Base-by-base conservation (phyloP, 2,329 filamentous ascomycete species). In the Davidsoniella eucalypti region DNA sequence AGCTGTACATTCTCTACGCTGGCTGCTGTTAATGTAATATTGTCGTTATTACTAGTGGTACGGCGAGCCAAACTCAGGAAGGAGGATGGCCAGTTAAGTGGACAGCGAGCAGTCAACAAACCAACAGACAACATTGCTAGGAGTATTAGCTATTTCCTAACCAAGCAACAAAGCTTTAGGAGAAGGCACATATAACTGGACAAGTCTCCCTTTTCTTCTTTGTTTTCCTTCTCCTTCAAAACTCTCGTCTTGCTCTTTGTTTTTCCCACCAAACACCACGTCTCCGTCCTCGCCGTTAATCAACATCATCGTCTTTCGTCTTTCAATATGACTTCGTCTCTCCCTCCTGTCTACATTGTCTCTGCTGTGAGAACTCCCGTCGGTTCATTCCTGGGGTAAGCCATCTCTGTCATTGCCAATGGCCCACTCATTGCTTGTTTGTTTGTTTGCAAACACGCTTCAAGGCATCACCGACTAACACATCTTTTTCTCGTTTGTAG, bases 261-360 rank as follows among this genome's bases (percentile, higher is more conserved):
- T 40, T 45, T 39, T 44, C 52, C 23, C 46, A 29, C 41, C 43
- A 49, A 47, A 52, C 42, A 49, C 49, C 49, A 36, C 48, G 36
- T 45, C 44, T 52, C 55, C 48, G 45, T 48, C 33, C 37, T 52
- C 9, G 42, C 44, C 44, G 41, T 42, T 36, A 23, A 23, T 52
- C 37, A 44, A 50, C 21, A 45, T 17, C 39, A 33, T 12, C 29
- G 29, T 12, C 26, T 47, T 25, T 16, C 42, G 16, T 39, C 25
- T 39, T 23, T 39, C 38, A 50, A 51, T 52, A 51, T 51, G 47
- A 37, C 52, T 40, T 49, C 68, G 77, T 60, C 54, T 58, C 76
- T 88, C 56, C 83, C 87, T 57, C 76, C 87, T 53, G 90, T 98
- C 57, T 98, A 98, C 71, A 95, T 98, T 62, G 87, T 95, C 63